These are phyloP conservation scores for Claviceps purpurea DNA, from an alignment of 2,329 filamentous ascomycete genomes.

Conservation along the genomic window DNA sequence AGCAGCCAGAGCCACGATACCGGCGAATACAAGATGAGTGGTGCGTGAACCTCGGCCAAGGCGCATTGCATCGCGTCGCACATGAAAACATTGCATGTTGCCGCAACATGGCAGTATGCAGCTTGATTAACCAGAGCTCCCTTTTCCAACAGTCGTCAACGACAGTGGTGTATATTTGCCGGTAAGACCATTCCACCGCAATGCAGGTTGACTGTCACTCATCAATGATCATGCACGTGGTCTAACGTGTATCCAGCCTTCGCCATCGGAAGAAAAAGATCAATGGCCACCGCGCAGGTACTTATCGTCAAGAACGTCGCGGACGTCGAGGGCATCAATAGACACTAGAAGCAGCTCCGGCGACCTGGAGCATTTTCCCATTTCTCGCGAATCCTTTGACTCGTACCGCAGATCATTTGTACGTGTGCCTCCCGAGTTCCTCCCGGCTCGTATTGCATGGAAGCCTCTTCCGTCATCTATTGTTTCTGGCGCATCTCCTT, in stretches of 20 bases:
- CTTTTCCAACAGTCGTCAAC: constrained; percentile 60
- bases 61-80: neutral
- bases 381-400: constrained; percentile 93
- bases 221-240: constrained; percentile 7
- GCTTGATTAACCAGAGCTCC: constrained; percentile 2
- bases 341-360: constrained; percentile 50
- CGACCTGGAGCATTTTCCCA: constrained; percentile 87
- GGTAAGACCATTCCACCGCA: constrained; percentile 34
- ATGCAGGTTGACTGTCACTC: too few species aligned
- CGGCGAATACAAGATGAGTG: constrained; percentile 68
- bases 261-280: constrained; percentile 69
- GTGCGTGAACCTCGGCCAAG: constrained; percentile 31
- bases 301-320: constrained; percentile 13
- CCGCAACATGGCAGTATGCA: constrained; percentile 4
- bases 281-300: constrained; percentile 53
- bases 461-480: too few species aligned
- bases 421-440: constrained; percentile 22
- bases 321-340: constrained; percentile 34
- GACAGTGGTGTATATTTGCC: constrained; percentile 91
- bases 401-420: constrained; percentile 94
- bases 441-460: neutral
- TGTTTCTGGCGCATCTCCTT: neutral
- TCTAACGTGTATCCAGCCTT: constrained; percentile 43
- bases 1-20: constrained; percentile 48
- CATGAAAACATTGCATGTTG: neutral